Base-by-base conservation (phyloP, 1,284 basidiomycete genomes). In the Nidula niveotomentosa region DNA sequence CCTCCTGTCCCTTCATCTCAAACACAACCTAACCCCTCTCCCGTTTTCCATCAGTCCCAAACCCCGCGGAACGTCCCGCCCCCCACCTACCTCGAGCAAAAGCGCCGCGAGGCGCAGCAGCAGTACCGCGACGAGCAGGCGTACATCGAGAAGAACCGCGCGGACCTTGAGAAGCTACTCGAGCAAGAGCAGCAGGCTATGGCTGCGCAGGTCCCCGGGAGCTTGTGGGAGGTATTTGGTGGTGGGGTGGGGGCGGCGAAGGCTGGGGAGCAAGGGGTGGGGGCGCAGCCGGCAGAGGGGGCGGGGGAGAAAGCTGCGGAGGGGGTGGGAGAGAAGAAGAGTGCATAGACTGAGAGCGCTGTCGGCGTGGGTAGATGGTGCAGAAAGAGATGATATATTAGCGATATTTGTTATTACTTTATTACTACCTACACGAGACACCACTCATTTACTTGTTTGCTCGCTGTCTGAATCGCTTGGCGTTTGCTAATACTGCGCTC, bases 81-180 rank as follows among this genome's bases (percentile, higher is more conserved):
- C 1, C 84, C 81, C 49, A 96, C 94, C 0, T 94, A 94, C 70
- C 86, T 98, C 49, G 97, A 99, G 67, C 83, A 86, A 65, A 95
- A 96, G 69, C 90, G 96, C 8, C 80, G 82, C 43, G 90, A 96
- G 64, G 94, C 93, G 6, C 94, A 98, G 68, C 75, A 79, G 55
- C 83, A 85, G 51, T 98, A 97, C 72, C 74, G 79, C 58, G 90
- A 94, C 59, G 96, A 98, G 69, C 90, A 92, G 67, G 90, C 91
- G 60, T 97, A 94, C 72, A 88, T 96, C 68, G 76, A 76, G 43
- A 81, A 90, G 52, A 90, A 98, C 71, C 90, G 88, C 65, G 90
- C 83, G 47, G 84, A 90, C 60, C 86, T 98, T 62, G 89, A 94
- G 71, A 79, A 82, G 66, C 66, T 88, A 64, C 75, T 93, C 62